phyloP scores from a whole-genome alignment of 2,329 filamentous ascomycete species.

The Alternaria metachromatica region DNA sequence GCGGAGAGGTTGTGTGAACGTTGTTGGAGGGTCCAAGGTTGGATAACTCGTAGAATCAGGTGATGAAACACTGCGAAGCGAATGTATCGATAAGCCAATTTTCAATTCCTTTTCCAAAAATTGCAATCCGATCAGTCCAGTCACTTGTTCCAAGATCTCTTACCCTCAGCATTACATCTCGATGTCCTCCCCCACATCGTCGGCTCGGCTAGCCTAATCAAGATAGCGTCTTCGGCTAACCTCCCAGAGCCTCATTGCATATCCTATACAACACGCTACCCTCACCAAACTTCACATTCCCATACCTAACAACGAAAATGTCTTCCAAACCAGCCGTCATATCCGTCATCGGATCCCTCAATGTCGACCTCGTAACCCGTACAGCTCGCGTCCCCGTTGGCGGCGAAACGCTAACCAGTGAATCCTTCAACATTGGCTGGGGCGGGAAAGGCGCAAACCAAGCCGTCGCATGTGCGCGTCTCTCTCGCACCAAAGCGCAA shows the following conservation, averaged over 20 bases:
- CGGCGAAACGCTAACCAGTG: conserved; percentile 86
- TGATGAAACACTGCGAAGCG: background rate
- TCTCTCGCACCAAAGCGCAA: conserved; percentile 65
- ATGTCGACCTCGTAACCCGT: conserved; percentile 90
- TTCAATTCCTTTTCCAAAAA: background rate
- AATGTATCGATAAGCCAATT: background rate
- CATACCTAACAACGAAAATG: conserved; percentile 15
- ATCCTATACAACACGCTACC: background rate
- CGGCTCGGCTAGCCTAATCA: conserved; percentile 11
- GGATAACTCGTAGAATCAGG: too few species aligned
- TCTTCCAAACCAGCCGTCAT: conserved; percentile 60
- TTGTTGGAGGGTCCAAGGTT: too few species aligned
- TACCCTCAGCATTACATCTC: background rate
- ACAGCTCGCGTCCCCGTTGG: conserved; percentile 82
- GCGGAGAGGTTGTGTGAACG: background rate
- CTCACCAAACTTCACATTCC: background rate
- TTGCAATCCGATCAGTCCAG: background rate
- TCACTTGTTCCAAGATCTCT: background rate
- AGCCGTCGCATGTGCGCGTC: conserved; percentile 84
- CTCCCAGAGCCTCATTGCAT: conserved; percentile 4
- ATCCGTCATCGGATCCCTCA: conserved; percentile 88
- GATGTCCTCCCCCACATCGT: background rate
- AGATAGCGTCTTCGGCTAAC: conserved; percentile 5
- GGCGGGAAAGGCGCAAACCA: conserved; percentile 98
- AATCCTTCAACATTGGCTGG: conserved; percentile 77